These are phyloP conservation scores for Epichloe festucae DNA, from an alignment of 2,329 filamentous ascomycete genomes.

Conservation along the genomic window DNA sequence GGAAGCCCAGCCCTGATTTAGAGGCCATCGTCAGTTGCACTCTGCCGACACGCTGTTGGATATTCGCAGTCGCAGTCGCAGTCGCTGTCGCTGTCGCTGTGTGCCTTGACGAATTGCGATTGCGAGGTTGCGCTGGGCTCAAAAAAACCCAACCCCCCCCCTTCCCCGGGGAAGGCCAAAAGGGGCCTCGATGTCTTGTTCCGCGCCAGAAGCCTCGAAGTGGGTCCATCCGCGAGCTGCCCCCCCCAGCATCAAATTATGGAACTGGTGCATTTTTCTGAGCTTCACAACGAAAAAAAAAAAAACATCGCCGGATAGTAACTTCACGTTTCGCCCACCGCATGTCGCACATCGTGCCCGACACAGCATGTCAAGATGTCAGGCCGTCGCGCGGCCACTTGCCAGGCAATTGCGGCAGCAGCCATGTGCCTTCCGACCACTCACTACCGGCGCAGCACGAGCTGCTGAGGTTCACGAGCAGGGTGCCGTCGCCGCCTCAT, in stretches of 20 bases:
- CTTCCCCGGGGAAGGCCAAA: too few species aligned
- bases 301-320: too few species aligned
- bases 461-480: slow-evolving; percentile 16
- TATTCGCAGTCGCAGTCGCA: neutral
- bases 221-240: slow-evolving; percentile 10
- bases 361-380: slow-evolving; percentile 42
- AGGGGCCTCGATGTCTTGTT: slow-evolving; percentile 11
- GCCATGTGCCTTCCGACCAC: slow-evolving; percentile 24
- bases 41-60: neutral
- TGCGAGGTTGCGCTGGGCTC: neutral
- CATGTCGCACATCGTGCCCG: neutral
- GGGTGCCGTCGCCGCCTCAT: slow-evolving; percentile 2
- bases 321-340: neutral
- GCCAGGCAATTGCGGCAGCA: slow-evolving; percentile 35
- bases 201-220: slow-evolving; percentile 13
- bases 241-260: neutral
- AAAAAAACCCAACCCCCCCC: too few species aligned
- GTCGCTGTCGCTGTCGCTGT: slow-evolving; percentile 1
- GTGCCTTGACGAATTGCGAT: slow-evolving; percentile 5
- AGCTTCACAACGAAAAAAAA: neutral
- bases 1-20: slow-evolving; percentile 33
- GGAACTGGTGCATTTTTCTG: slow-evolving; percentile 4
- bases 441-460: slow-evolving; percentile 21
- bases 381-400: slow-evolving; percentile 44
- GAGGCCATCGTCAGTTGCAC: slow-evolving; percentile 5